These are phyloP conservation scores for Cucurbitaria berberidis DNA, from an alignment of 2,329 filamentous ascomycete genomes.

Conservation along the genomic window DNA sequence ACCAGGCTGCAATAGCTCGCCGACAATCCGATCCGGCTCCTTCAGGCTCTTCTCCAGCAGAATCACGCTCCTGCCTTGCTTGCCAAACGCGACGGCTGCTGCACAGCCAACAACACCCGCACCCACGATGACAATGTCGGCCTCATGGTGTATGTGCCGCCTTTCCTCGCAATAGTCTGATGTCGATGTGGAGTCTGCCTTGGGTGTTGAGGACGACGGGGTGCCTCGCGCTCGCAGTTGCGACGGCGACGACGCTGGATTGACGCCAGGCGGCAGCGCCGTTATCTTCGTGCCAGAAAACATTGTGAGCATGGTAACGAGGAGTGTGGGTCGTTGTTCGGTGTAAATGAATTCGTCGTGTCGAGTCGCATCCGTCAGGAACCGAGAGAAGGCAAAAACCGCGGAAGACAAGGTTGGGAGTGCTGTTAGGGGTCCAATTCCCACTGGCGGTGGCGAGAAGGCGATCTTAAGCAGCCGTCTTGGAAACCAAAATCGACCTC, in stretches of 20 bases:
- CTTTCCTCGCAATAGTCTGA: slow-evolving; percentile 51
- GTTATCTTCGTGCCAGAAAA: slow-evolving; percentile 31
- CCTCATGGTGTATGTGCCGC: slow-evolving; percentile 63
- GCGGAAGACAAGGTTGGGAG: background rate
- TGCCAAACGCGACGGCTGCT: slow-evolving; percentile 80
- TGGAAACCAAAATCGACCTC: slow-evolving; percentile 18
- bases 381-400: background rate
- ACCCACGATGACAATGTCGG: slow-evolving; percentile 89
- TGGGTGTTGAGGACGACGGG: slow-evolving; percentile 17
- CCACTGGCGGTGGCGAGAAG: slow-evolving; percentile 23
- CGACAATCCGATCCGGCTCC: slow-evolving; percentile 94
- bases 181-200: slow-evolving; percentile 17
- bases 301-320: slow-evolving; percentile 33
- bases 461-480: slow-evolving; percentile 33
- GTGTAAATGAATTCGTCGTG: no score
- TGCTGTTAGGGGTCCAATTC: background rate
- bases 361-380: background rate
- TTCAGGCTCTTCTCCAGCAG: slow-evolving; percentile 87
- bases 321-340: background rate
- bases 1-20: slow-evolving; percentile 92
- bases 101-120: slow-evolving; percentile 91
- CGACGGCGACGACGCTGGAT: slow-evolving; percentile 13
- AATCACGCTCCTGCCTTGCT: slow-evolving; percentile 89
- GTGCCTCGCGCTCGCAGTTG: slow-evolving; percentile 18
- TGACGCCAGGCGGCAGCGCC: slow-evolving; percentile 31